Evolutionary conservation across 2,329 filamentous ascomycete genomes (phyloP).

Genomic region (Fusarium sp.): DNA sequence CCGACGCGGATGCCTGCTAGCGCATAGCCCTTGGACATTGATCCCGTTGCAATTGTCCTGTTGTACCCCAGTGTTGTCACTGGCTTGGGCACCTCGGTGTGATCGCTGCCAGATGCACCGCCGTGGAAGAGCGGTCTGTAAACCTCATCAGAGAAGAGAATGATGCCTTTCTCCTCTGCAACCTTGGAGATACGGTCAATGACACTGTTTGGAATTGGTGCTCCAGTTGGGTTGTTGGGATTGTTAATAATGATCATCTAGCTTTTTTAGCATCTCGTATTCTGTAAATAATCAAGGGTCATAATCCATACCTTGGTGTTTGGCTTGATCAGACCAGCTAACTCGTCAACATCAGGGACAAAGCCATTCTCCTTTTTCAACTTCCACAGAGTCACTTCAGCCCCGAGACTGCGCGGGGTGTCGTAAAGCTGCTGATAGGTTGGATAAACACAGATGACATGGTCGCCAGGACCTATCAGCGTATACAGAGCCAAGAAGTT

Average conservation of each 20-base stretch:
- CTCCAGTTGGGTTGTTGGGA: slow-evolving; percentile 84
- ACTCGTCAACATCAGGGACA: slow-evolving; percentile 71
- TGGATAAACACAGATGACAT: slow-evolving; percentile 87
- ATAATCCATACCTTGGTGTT: slow-evolving; percentile 70
- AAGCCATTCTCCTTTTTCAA: slow-evolving; percentile 71
- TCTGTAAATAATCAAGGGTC: fast-evolving
- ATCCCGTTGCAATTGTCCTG: slow-evolving; percentile 77
- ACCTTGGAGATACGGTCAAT: slow-evolving; percentile 70
- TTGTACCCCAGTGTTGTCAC: slow-evolving; percentile 76
- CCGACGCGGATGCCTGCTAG: slow-evolving; percentile 83
- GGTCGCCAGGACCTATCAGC: slow-evolving; percentile 76
- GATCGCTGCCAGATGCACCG: slow-evolving; percentile 55
- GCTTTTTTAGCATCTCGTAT: neutral
- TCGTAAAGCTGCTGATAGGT: slow-evolving; percentile 87
- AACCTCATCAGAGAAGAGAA: slow-evolving; percentile 80
- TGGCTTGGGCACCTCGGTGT: slow-evolving; percentile 63
- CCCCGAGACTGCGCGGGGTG: slow-evolving; percentile 77
- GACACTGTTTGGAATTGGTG: slow-evolving; percentile 68
- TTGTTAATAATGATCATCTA: slow-evolving; percentile 68
- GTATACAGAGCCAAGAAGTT: slow-evolving; percentile 82
- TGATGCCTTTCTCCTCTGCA: slow-evolving; percentile 69
- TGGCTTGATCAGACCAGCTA: slow-evolving; percentile 70
- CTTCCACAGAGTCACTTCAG: slow-evolving; percentile 81
- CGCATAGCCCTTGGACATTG: slow-evolving; percentile 86
- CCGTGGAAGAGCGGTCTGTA: slow-evolving; percentile 85